Base-by-base conservation (phyloP, 805 yeast species). In the Clavispora carvajalis region DNA sequence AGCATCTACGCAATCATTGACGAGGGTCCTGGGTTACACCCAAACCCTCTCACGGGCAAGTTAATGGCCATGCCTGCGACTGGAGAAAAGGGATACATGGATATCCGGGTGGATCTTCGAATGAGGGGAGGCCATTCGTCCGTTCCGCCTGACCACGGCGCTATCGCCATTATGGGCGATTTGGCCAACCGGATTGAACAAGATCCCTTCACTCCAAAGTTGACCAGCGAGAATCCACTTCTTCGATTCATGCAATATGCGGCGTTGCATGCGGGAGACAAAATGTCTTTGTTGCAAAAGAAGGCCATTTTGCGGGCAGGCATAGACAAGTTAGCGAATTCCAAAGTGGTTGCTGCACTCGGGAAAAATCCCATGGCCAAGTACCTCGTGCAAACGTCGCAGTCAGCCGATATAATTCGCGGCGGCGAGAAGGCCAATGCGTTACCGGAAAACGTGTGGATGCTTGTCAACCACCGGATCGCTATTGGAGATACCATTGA, bases 121-220 rank as follows among this genome's bases (percentile, higher is more conserved):
- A 79, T 85, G 16, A 77, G 79, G 11, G 95, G 95, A 28, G 95
- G 95, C 7, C 95, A 85, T 55, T 79, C 91, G 1, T 82, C 90
- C 7, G 58, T 73, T n/a, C 93, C 95, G 7, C 91, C 90, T 2
- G 82, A 77, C 35, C 93, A 86, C 54, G 85, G 95, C 5, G 73
- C 84, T 2, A 84, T 87, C 60, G 95, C 93, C 10, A 73, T 86
- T 26, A 66, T 81, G 38, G 69, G 87, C 2, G 79, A 82, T 42
- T 64, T 85, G 40, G 67, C 81, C 9, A 59, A 66, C 8, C 49
- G 58, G 13, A 64, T 86, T 30, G 95, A 88, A 58, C 57, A 60
- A 9, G 72, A 76, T 44, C 82, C 80, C 7, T 80, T 66, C 52
- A 55, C 62, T 15, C 67, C 80, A 1, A 46, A 63, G 10, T 58